Conservation (phyloP, 768 basidiomycete genomes). For the Trametes cingulata region DNA sequence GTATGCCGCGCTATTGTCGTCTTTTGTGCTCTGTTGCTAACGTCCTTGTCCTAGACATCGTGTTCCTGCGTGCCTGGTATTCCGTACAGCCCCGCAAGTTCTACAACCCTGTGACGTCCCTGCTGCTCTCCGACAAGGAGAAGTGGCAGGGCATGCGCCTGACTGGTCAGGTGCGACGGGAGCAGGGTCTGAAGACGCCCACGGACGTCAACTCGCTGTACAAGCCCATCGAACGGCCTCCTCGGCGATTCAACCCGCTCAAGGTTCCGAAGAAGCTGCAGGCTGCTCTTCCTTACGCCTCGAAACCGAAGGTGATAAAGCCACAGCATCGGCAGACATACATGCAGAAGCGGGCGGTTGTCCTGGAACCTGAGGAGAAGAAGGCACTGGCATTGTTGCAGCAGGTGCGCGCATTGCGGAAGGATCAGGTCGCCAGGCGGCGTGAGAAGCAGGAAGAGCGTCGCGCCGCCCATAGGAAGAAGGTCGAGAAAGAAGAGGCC, state of each 20-base stretch:
- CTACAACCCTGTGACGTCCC: constrained; percentile 94
- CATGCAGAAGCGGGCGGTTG: constrained; percentile 90
- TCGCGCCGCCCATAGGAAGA: constrained; percentile 67
- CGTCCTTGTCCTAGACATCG: constrained; percentile 54
- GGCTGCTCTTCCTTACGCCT: constrained; percentile 85
- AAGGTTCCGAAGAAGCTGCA: constrained; percentile 90
- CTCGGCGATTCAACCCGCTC: constrained; percentile 88
- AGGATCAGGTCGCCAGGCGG: constrained; percentile 79
- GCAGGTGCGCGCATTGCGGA: constrained; percentile 89
- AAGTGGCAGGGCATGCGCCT: constrained; percentile 94
- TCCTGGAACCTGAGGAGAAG: constrained; percentile 95
- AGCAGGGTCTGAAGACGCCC: constrained; percentile 82
- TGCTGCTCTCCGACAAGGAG: constrained; percentile 81
- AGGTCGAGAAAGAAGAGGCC: constrained; percentile 67
- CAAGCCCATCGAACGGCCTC: constrained; percentile 75
- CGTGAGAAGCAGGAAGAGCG: constrained; percentile 87
- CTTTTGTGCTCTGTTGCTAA: too few species aligned
- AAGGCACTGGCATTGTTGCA: constrained; percentile 88
- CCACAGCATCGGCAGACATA: constrained; percentile 80
- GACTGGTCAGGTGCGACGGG: constrained; percentile 89
- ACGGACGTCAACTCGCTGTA: constrained; percentile 83
- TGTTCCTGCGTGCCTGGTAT: constrained; percentile 97
- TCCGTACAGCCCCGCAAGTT: constrained; percentile 92
- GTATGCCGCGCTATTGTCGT: constrained; percentile 46
- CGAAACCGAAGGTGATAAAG: constrained; percentile 84